Evolutionary conservation across 2,329 filamentous ascomycete genomes (phyloP).

Genomic region (Neofusicoccum umdonicola): DNA sequence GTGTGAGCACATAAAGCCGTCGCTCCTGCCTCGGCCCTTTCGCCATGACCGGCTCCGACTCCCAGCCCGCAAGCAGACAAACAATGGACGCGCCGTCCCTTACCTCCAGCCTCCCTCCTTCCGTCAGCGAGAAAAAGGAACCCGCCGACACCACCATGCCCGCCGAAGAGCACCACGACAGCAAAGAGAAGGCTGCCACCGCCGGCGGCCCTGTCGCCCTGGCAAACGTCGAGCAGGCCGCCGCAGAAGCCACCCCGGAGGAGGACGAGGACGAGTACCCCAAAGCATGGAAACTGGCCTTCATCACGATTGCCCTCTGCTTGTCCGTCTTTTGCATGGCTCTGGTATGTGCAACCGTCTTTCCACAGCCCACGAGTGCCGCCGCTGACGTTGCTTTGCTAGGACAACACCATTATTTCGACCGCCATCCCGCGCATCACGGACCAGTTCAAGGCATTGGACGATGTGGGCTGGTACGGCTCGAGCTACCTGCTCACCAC

Average conservation of each 20-base stretch:
- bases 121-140: slow-evolving; percentile 29
- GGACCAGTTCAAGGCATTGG: slow-evolving; percentile 25
- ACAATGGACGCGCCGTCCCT: slow-evolving; percentile 9
- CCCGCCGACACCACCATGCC: slow-evolving; percentile 26
- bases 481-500: slow-evolving; percentile 43
- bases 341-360: slow-evolving; percentile 18
- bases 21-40: background rate
- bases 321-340: slow-evolving; percentile 31
- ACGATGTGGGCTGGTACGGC: slow-evolving; percentile 28
- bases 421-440: slow-evolving; percentile 32
- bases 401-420: slow-evolving; percentile 27
- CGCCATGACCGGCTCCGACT: background rate
- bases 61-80: background rate
- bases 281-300: slow-evolving; percentile 24
- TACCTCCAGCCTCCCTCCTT: slow-evolving; percentile 17
- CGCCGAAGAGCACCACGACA: slow-evolving; percentile 17
- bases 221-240: slow-evolving; percentile 17
- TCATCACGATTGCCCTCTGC: slow-evolving; percentile 29
- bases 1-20: background rate
- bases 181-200: slow-evolving; percentile 6
- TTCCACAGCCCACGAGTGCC: background rate
- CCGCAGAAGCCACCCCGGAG: slow-evolving; percentile 20
- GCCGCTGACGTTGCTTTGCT: background rate
- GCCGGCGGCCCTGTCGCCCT: slow-evolving; percentile 15
- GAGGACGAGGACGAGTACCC: slow-evolving; percentile 37